Percentiles rank a stretch among this genome's conserved stretches.
Evolutionary conservation across 140 eudicot genomes (phyloP).

Genomic region (Cichorium intybus): DNA sequence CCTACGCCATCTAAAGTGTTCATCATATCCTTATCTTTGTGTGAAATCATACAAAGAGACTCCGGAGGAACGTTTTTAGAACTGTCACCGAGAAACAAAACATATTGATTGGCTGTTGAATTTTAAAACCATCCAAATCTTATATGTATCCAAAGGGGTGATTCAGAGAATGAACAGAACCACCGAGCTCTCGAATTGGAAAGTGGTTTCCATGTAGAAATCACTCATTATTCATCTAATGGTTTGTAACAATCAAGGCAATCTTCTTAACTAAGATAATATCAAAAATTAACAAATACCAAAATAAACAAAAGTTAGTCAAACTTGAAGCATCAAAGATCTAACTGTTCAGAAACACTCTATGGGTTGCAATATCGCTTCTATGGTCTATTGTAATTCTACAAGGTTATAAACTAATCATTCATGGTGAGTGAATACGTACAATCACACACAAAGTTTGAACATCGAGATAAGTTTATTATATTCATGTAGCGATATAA

Average conservation of each 20-base stretch:
- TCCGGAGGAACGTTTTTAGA: slow-evolving; percentile 37
- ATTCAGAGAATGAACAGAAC: slow-evolving; percentile 38
- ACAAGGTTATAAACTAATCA: too few species aligned
- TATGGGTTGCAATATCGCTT: too few species aligned
- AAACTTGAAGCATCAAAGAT: too few species aligned
- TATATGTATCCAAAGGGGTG: slow-evolving; percentile 49
- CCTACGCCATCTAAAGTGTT: slow-evolving; percentile 65
- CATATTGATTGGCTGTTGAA: slow-evolving; percentile 37
- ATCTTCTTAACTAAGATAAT: too few species aligned
- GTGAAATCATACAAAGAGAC: slow-evolving; percentile 32
- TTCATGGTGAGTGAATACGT: too few species aligned
- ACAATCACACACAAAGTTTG: too few species aligned
- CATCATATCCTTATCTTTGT: slow-evolving; percentile 43
- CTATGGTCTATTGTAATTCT: too few species aligned
- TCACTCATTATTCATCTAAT: slow-evolving; percentile 39
- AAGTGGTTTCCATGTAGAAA: slow-evolving; percentile 44
- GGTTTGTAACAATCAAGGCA: slow-evolving; percentile 32
- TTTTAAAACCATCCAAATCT: slow-evolving; percentile 43
- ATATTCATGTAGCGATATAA: too few species aligned
- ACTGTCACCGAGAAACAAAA: slow-evolving; percentile 43
- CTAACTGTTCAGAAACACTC: too few species aligned
- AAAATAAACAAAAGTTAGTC: too few species aligned
- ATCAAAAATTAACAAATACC: too few species aligned
- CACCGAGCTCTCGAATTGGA: slow-evolving; percentile 48
- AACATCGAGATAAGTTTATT: too few species aligned